Evolutionary conservation across 805 yeast genomes (phyloP).

Genomic region (Sugiyamaella mastotermitis): DNA sequence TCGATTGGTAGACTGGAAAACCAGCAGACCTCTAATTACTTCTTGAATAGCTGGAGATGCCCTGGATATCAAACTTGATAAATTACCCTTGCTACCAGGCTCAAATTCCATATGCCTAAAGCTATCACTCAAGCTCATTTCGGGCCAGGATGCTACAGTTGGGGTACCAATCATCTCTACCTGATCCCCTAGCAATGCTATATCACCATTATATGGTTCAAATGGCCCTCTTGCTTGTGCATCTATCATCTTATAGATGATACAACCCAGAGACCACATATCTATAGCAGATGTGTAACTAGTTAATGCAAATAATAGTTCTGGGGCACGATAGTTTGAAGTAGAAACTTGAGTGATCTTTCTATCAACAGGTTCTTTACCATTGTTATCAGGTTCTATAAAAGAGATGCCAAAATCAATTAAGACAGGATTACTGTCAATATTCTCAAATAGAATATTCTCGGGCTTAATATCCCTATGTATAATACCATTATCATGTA

Average conservation of each 20-base stretch:
- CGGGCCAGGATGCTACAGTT: constrained; percentile 20
- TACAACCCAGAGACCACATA: constrained; percentile 53
- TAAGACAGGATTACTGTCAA: constrained; percentile 29
- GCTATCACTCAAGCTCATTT: constrained; percentile 12
- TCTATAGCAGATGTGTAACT: constrained; percentile 34
- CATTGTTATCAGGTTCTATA: constrained; percentile 41
- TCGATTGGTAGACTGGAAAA: constrained; percentile 12
- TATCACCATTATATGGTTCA: constrained; percentile 44
- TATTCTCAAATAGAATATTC: constrained; percentile 50
- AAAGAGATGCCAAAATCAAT: constrained; percentile 70
- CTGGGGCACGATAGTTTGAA: constrained; percentile 41
- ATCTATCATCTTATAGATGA: constrained; percentile 49
- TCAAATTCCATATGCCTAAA: constrained; percentile 15
- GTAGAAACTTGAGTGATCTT: constrained; percentile 53
- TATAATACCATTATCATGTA: constrained; percentile 29
- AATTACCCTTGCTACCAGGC: not conserved
- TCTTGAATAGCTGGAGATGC: constrained; percentile 4
- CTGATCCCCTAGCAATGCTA: constrained; percentile 50
- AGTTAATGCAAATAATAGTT: constrained; percentile 39
- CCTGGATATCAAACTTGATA: constrained; percentile 1
- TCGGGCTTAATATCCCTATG: constrained; percentile 57
- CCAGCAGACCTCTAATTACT: constrained; percentile 5
- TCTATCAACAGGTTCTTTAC: constrained; percentile 27
- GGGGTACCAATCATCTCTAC: constrained; percentile 63
- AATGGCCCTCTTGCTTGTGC: constrained; percentile 34